Evolutionary conservation across 2,329 filamentous ascomycete genomes (phyloP).

Genomic region (Beauveria brongniartii): DNA sequence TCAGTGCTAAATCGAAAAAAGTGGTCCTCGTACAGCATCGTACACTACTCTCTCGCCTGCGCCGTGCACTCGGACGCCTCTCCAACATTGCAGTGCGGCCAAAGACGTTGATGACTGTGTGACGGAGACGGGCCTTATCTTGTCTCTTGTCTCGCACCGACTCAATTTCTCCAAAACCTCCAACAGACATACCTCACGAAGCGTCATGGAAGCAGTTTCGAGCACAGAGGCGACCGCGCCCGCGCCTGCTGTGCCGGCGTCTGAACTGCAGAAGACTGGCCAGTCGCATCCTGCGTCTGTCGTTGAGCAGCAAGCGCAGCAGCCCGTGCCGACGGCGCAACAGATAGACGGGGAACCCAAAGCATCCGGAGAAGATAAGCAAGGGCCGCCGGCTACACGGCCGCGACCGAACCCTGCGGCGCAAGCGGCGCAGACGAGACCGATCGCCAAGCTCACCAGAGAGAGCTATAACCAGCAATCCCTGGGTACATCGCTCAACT

Average conservation of each 20-base stretch:
- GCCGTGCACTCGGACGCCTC: neutral
- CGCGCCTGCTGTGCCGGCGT: neutral
- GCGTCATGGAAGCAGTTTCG: neutral
- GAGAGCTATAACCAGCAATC: constrained; percentile 56
- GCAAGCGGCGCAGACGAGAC: constrained; percentile 18
- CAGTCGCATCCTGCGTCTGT: constrained; percentile 8
- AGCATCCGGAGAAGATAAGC: neutral
- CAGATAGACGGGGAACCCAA: neutral
- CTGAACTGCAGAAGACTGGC: constrained; percentile 6
- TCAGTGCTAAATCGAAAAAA: too few species aligned
- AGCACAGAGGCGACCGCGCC: neutral
- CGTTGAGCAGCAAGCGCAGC: constrained; percentile 14
- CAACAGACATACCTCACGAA: neutral
- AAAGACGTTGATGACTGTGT: constrained; percentile 5
- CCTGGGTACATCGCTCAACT: constrained; percentile 56
- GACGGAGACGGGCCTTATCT: neutral
- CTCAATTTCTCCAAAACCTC: neutral
- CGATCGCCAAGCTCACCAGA: constrained; percentile 28
- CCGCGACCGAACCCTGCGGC: constrained; percentile 9
- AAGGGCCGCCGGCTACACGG: neutral
- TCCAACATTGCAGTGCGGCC: neutral
- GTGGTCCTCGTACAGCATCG: too few species aligned
- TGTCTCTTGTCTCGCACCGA: neutral
- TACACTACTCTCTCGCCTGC: neutral
- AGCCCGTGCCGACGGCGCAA: neutral